Evolutionary conservation across 2,329 filamentous ascomycete genomes (phyloP), one percentile per base, ranked within the genome.

Genomic region (Ilyonectria sp.): DNA sequence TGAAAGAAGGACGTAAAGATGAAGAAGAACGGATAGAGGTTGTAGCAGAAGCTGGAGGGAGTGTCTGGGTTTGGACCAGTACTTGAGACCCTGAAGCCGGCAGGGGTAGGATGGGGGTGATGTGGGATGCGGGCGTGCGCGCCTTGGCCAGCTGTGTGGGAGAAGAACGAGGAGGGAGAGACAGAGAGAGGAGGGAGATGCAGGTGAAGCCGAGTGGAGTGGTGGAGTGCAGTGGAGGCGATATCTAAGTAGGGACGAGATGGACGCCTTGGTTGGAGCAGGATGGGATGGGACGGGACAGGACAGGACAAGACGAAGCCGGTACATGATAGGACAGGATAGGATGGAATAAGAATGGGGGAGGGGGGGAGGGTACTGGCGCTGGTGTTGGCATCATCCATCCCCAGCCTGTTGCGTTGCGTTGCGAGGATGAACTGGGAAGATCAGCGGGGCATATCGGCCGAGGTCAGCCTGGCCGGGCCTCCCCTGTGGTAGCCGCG

Each of bases 391-490:
- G 64, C 71, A 75, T 74, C 72, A 75, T 71, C 65, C 60, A 70
- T 69, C 72, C 71, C 73, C 67, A 68, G 53, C 64, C 54, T 57
- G 59, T 53, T 61, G 59, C 59, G 26, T 50, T 65, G 63, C 57
- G 53, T 50, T 54, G 57, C 57, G 65, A 65, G 63, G 56, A 69
- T 63, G 65, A 71, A 71, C 60, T 65, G 66, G 68, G 71, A 75
- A 69, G 73, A 75, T 75, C 73, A 71, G 71, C 71, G 73, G 72
- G 71, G 72, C 65, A 71, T 69, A 72, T 75, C 73, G 73, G 71
- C 71, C 72, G 73, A 75, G 73, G 73, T 66, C 66, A 67, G 65
- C 33, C 26, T 58, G 57, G 58, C 19, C 58, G 50, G 49, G 63
- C 65, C 58, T 65, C 61, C 69, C 71, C 61, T 74, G 26, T 26